Percentiles rank a stretch among this genome's conserved stretches.
Conservation (phyloP, 306 rosid species). For the Trifolium repens region DNA sequence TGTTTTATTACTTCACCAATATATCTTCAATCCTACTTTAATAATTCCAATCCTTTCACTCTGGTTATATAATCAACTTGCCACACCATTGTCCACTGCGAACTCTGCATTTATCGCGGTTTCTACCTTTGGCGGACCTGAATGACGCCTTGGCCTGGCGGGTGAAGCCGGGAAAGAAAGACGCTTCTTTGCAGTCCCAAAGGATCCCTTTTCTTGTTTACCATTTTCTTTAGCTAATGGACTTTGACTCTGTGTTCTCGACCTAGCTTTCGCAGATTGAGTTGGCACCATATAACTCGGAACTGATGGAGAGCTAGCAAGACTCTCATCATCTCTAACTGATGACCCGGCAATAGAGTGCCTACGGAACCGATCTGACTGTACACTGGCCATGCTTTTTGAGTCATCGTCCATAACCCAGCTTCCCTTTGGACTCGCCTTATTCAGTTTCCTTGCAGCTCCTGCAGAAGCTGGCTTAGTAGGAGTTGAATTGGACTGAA, state of each 20-base stretch:
- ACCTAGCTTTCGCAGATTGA: constrained; percentile 85
- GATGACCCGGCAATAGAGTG: constrained; percentile 75
- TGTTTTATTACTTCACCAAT: constrained; percentile 37
- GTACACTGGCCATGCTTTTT: constrained; percentile 69
- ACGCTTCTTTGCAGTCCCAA: constrained; percentile 73
- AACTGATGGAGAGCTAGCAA: constrained; percentile 71
- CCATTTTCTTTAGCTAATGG: constrained; percentile 69
- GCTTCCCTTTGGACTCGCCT: constrained; percentile 71
- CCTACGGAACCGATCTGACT: constrained; percentile 77
- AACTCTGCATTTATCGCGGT: constrained; percentile 54
- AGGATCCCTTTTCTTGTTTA: constrained; percentile 59
- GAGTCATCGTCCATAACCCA: constrained; percentile 66
- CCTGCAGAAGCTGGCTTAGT: constrained; percentile 58
- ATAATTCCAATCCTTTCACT: constrained; percentile 39
- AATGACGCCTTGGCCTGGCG: constrained; percentile 71
- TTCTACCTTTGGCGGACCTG: constrained; percentile 82
- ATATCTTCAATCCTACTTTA: constrained; percentile 45
- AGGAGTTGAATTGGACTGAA: constrained; percentile 70
- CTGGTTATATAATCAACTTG: constrained; percentile 37
- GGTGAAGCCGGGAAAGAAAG: constrained; percentile 84
- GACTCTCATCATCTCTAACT: constrained; percentile 75
- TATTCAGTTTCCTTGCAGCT: constrained; percentile 56
- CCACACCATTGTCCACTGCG: constrained; percentile 54
- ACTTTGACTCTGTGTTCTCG: constrained; percentile 77
- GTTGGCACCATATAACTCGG: constrained; percentile 93